Percentiles rank a stretch among this genome's conserved stretches.
Evolutionary conservation across 1,284 basidiomycete species (phyloP).

Genomic region (Cryptococcus amylolentus): DNA sequence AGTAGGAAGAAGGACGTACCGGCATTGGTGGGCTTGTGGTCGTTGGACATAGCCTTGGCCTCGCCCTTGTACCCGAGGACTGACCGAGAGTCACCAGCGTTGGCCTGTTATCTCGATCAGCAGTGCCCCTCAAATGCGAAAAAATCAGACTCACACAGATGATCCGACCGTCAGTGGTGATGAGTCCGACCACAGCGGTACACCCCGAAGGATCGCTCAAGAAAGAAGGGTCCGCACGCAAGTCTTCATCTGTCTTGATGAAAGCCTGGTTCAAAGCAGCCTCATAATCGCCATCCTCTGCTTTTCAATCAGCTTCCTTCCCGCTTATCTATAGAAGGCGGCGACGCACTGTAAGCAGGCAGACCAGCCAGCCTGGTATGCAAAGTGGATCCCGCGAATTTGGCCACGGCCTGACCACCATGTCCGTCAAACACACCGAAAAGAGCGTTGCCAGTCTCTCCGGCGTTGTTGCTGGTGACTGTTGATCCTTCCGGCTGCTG

Average conservation of each 20-base stretch:
- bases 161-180: constrained; percentile 68
- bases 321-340: background rate
- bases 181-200: constrained; percentile 85
- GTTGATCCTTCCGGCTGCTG: constrained; percentile 48
- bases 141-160: constrained; percentile 67
- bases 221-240: constrained; percentile 80
- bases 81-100: constrained; percentile 93
- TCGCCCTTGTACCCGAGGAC: constrained; percentile 84
- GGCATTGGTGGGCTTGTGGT: constrained; percentile 91
- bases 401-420: constrained; percentile 85
- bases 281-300: constrained; percentile 63
- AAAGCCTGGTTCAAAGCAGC: constrained; percentile 83
- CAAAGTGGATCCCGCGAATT: constrained; percentile 84
- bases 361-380: constrained; percentile 74
- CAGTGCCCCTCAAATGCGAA: background rate
- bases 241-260: constrained; percentile 90
- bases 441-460: constrained; percentile 56
- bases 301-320: background rate
- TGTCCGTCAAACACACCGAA: constrained; percentile 99
- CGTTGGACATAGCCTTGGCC: constrained; percentile 82
- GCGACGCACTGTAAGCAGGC: constrained; percentile 60
- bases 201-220: constrained; percentile 92
- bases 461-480: constrained; percentile 51
- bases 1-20: constrained; percentile 49
- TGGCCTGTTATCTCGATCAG: constrained; percentile 61